Evolutionary conservation across 1,284 basidiomycete species (phyloP).

Genomic region (Rhizoctonia solani): DNA sequence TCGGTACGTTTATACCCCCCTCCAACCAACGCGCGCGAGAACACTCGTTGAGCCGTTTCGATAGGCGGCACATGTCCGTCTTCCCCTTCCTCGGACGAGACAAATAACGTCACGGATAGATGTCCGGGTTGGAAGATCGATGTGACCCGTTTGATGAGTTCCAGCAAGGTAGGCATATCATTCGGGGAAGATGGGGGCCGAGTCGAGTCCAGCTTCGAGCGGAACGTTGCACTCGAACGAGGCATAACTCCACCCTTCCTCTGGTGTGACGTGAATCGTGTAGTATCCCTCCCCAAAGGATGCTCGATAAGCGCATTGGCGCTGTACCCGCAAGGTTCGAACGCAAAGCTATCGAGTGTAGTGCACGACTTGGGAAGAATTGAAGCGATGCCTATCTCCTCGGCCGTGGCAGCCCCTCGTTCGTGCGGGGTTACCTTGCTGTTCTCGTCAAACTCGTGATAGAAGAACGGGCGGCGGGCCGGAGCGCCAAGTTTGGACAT

Average conservation of each 20-base stretch:
- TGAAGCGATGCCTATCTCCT: constrained; percentile 76
- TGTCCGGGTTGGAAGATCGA: constrained; percentile 90
- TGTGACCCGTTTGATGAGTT: constrained; percentile 86
- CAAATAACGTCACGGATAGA: constrained; percentile 89
- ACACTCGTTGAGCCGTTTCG: constrained; percentile 38
- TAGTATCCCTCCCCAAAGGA: constrained; percentile 73
- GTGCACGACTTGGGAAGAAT: constrained; percentile 83
- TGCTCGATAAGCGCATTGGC: constrained; percentile 89
- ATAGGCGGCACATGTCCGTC: constrained; percentile 32
- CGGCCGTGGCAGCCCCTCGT: constrained; percentile 71
- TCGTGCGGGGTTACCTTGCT: constrained; percentile 53
- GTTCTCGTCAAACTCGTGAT: constrained; percentile 45
- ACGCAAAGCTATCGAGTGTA: constrained; percentile 90
- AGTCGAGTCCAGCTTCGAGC: constrained; percentile 49
- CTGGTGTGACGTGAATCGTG: constrained; percentile 98
- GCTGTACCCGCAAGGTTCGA: constrained; percentile 95
- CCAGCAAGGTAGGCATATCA: constrained; percentile 71
- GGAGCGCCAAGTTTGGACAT: constrained; percentile 90
- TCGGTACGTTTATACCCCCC: constrained; percentile 75
- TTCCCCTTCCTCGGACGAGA: constrained; percentile 61
- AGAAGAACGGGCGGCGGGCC: constrained; percentile 81
- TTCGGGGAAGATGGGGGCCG: constrained; percentile 43
- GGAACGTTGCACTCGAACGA: constrained; percentile 99
- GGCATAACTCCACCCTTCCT: constrained; percentile 96
- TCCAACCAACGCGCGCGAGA: constrained; percentile 39